Evolutionary conservation across 2,329 filamentous ascomycete species (phyloP).

Genomic region (Verticillium alfalfae): DNA sequence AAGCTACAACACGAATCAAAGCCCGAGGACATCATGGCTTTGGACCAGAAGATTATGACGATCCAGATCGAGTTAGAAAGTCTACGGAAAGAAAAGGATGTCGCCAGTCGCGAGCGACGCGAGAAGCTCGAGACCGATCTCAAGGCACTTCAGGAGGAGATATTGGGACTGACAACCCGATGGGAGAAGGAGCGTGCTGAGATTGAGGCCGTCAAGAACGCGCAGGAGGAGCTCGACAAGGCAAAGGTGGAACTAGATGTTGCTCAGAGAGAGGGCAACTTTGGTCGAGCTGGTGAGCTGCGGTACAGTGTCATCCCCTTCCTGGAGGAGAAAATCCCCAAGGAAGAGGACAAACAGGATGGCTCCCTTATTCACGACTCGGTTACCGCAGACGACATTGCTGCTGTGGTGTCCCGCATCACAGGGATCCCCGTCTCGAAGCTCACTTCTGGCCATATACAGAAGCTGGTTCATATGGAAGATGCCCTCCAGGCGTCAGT

Average conservation of each 20-base stretch:
- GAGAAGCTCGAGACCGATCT: constrained; percentile 78
- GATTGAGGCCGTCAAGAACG: constrained; percentile 80
- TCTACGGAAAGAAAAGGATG: constrained; percentile 86
- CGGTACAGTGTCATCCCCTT: constrained; percentile 81
- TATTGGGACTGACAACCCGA: constrained; percentile 65
- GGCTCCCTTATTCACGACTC: constrained; percentile 80
- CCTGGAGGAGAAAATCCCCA: constrained; percentile 73
- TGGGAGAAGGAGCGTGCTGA: constrained; percentile 90
- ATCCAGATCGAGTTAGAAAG: constrained; percentile 97
- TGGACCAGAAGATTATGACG: constrained; percentile 94
- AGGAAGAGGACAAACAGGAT: constrained; percentile 54
- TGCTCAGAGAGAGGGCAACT: constrained; percentile 83
- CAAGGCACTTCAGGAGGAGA: constrained; percentile 72
- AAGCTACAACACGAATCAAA: constrained; percentile 95
- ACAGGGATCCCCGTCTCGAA: constrained; percentile 93
- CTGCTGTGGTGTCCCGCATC: constrained; percentile 80
- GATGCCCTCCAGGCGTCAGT: constrained; percentile 78
- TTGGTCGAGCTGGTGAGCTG: constrained; percentile 83
- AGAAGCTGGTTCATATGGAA: constrained; percentile 95
- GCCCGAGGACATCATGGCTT: constrained; percentile 84
- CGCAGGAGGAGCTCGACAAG: constrained; percentile 82
- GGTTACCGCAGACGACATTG: constrained; percentile 94
- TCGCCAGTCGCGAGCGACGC: constrained; percentile 79
- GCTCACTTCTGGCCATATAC: constrained; percentile 86
- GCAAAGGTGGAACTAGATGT: constrained; percentile 81